Conservation (phyloP, 768 basidiomycete species). For the Pleurotus giganteus region DNA sequence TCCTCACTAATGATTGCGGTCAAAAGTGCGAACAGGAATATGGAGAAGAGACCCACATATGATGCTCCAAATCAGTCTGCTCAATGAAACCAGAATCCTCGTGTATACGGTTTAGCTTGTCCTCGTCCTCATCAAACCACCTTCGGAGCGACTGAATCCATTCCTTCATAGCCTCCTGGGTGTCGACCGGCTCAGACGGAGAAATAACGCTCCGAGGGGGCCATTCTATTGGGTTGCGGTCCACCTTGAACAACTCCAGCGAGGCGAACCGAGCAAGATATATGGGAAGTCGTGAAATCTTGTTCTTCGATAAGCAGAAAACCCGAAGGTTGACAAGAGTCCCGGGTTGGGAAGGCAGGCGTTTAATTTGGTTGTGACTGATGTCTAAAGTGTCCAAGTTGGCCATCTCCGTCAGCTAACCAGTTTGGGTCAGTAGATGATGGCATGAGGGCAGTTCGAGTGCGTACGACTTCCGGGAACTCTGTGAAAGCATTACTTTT, state of each 20-base stretch:
- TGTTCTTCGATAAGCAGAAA: conserved; percentile 84
- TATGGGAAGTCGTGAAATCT: conserved; percentile 70
- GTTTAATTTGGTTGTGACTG: conserved; percentile 86
- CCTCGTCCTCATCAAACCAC: conserved; percentile 67
- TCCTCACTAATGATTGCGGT: conserved; percentile 31
- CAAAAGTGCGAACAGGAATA: neutral
- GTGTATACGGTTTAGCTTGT: conserved; percentile 40
- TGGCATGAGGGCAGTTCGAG: conserved; percentile 28
- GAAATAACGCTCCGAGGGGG: conserved; percentile 66
- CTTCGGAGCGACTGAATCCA: conserved; percentile 72
- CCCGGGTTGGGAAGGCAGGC: conserved; percentile 78
- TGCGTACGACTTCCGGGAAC: conserved; percentile 79
- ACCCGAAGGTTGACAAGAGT: conserved; percentile 76
- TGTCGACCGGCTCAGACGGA: conserved; percentile 35
- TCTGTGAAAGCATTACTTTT: conserved; percentile 78
- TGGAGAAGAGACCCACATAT: conserved; percentile 27
- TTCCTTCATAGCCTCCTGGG: conserved; percentile 54
- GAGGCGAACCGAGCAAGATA: conserved; percentile 74
- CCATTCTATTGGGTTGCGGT: conserved; percentile 94
- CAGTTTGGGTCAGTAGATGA: neutral
- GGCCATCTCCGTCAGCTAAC: conserved; percentile 78
- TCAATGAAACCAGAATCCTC: conserved; percentile 53
- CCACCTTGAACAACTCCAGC: conserved; percentile 79
- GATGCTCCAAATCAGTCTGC: conserved; percentile 40
- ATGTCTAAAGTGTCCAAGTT: conserved; percentile 93